Evolutionary conservation across 257 asterid species (phyloP).

Genomic region (Solanum appendiculatum): DNA sequence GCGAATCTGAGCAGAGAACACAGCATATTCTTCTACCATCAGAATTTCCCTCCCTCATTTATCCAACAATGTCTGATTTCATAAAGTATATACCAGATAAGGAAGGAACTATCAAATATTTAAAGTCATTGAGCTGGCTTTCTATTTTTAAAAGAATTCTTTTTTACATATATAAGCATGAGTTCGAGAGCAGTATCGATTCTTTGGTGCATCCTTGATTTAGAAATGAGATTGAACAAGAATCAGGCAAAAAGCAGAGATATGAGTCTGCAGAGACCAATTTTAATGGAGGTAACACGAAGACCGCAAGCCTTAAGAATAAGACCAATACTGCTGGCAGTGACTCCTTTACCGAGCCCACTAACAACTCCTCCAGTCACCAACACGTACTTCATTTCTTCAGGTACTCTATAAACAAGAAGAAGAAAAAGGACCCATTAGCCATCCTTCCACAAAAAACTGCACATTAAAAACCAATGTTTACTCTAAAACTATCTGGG

Average conservation of each 20-base stretch:
- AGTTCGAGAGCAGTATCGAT: neutral
- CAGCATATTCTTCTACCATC: neutral
- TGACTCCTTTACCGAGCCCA: slow-evolving; percentile 78
- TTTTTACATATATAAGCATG: neutral
- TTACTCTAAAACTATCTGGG: neutral
- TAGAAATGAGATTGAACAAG: neutral
- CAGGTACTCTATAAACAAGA: neutral
- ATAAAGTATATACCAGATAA: neutral
- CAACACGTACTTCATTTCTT: slow-evolving; percentile 60
- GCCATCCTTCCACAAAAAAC: neutral
- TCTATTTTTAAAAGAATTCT: neutral
- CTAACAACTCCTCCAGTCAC: slow-evolving; percentile 79
- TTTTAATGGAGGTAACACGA: slow-evolving; percentile 69
- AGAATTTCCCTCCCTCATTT: neutral
- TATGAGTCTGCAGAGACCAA: slow-evolving; percentile 25
- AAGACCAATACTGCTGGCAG: slow-evolving; percentile 74
- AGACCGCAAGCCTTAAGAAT: slow-evolving; percentile 67
- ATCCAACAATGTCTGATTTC: neutral
- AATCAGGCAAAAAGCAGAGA: neutral
- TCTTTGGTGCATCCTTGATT: neutral
- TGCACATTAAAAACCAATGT: neutral
- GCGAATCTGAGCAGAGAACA: neutral
- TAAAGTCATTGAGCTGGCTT: neutral
- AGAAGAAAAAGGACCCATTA: neutral
- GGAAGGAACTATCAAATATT: neutral